These are phyloP conservation scores for Metarhizium sp. DNA, from an alignment of 2,329 filamentous ascomycete genomes.

Conservation along the genomic window DNA sequence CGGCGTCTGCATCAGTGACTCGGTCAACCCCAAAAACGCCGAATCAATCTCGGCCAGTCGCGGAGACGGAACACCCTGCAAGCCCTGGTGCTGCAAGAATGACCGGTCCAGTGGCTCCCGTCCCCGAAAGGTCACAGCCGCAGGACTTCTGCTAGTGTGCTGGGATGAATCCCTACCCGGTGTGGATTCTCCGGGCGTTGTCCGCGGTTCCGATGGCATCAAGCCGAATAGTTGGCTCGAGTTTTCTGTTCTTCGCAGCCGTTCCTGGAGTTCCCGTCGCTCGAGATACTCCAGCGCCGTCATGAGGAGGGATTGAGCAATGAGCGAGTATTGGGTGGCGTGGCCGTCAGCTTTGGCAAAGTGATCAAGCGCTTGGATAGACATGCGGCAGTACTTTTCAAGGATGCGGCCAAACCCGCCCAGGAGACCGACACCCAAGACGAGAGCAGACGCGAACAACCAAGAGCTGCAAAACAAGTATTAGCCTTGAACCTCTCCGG, in stretches of 20 bases:
- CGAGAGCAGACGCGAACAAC: constrained; percentile 44
- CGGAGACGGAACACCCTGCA: constrained; percentile 19
- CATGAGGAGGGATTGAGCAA: constrained; percentile 39
- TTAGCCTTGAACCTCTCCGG: neutral
- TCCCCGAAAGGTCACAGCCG: constrained; percentile 3
- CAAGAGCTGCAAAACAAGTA: constrained; percentile 30
- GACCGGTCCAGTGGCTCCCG: constrained; percentile 17
- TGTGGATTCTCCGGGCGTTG: neutral
- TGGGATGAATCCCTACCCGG: constrained; percentile 7
- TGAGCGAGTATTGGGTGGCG: constrained; percentile 42
- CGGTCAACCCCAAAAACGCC: constrained; percentile 27
- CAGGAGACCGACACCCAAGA: constrained; percentile 40
- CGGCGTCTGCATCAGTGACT: constrained; percentile 29
- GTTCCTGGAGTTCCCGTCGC: constrained; percentile 35
- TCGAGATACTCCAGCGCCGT: constrained; percentile 38
- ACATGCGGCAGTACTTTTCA: constrained; percentile 38
- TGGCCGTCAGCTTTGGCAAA: constrained; percentile 40
- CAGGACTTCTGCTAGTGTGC: constrained; percentile 9
- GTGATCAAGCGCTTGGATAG: constrained; percentile 38
- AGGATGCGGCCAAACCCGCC: constrained; percentile 42
- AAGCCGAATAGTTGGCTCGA: constrained; percentile 44
- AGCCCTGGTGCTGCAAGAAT: constrained; percentile 11
- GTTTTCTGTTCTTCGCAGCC: constrained; percentile 36
- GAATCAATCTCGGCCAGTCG: constrained; percentile 26
- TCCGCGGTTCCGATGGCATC: constrained; percentile 13